These are phyloP conservation scores for Starmerella vitae DNA, from an alignment of 805 yeast genomes.

Conservation along the genomic window DNA sequence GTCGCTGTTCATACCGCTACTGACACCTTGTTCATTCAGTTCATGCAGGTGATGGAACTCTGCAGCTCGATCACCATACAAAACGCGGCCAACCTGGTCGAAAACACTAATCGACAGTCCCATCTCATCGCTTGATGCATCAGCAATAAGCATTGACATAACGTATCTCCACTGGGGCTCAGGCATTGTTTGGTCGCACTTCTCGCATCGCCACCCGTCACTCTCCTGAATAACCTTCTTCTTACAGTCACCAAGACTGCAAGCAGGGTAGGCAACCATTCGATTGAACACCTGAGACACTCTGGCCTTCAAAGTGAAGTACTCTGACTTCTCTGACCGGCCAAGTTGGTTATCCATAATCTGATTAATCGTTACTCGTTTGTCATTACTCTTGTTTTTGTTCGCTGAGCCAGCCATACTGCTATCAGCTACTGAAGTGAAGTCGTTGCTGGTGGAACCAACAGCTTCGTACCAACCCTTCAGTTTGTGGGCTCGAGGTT, in stretches of 20 bases:
- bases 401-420: slow-evolving; percentile 34
- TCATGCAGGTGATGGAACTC: slow-evolving; percentile 33
- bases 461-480: slow-evolving; percentile 91
- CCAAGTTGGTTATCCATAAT: slow-evolving; percentile 61
- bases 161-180: slow-evolving; percentile 71
- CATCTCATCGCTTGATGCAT: slow-evolving; percentile 41
- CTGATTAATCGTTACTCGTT: slow-evolving; percentile 40
- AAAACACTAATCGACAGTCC: slow-evolving; percentile 68
- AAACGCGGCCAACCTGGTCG: slow-evolving; percentile 63
- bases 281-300: slow-evolving; percentile 59
- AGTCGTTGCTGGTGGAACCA: slow-evolving; percentile 34
- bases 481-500: slow-evolving; percentile 70
- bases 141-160: slow-evolving; percentile 62
- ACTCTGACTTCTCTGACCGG: slow-evolving; percentile 64
- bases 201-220: slow-evolving; percentile 84
- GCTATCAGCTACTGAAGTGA: slow-evolving; percentile 22
- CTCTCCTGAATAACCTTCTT: slow-evolving; percentile 67
- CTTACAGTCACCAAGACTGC: slow-evolving; percentile 61
- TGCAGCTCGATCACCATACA: slow-evolving; percentile 54
- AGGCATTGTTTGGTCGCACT: slow-evolving; percentile 58
- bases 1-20: slow-evolving; percentile 29
- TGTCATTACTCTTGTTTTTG: slow-evolving; percentile 30
- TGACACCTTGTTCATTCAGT: slow-evolving; percentile 18
- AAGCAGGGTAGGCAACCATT: slow-evolving; percentile 80
- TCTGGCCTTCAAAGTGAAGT: slow-evolving; percentile 60